Evolutionary conservation across 2,329 filamentous ascomycete genomes (phyloP).

Genomic region (Trichoderma lentiforme): DNA sequence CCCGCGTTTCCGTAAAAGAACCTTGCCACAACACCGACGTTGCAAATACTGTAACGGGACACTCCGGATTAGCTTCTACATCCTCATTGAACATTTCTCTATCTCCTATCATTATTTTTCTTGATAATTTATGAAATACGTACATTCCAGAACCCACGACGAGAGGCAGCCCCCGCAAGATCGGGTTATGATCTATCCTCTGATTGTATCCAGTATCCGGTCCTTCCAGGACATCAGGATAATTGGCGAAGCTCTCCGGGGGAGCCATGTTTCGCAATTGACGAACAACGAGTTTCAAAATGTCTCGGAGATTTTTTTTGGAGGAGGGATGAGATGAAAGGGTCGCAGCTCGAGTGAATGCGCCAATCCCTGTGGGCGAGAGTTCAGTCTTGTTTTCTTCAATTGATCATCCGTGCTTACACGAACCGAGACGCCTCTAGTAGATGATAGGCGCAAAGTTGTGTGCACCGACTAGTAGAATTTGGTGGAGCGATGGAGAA

Average conservation of each 20-base stretch:
- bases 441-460: not conserved
- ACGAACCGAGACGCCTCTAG: not conserved
- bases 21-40: slow-evolving; percentile 58
- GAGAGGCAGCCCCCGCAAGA: slow-evolving; percentile 63
- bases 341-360: not conserved
- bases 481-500: not conserved
- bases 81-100: not conserved
- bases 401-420: not conserved
- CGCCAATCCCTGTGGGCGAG: not conserved
- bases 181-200: slow-evolving; percentile 60
- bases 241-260: slow-evolving; percentile 39
- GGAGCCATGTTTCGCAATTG: slow-evolving; percentile 26
- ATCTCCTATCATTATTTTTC: not conserved
- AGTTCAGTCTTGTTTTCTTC: not conserved
- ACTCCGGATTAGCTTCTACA: not conserved
- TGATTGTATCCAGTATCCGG: slow-evolving; percentile 36
- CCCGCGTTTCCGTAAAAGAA: slow-evolving; percentile 68
- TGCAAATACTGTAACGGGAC: slow-evolving; percentile 50
- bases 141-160: slow-evolving; percentile 61
- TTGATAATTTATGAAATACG: not conserved
- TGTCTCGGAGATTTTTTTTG: not conserved
- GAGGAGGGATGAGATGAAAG: not conserved
- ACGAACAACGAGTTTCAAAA: not conserved
- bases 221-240: slow-evolving; percentile 37
- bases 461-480: not conserved